These are phyloP conservation scores for Yamadazyma phyllophila DNA, from an alignment of 805 yeast genomes.

Conservation along the genomic window DNA sequence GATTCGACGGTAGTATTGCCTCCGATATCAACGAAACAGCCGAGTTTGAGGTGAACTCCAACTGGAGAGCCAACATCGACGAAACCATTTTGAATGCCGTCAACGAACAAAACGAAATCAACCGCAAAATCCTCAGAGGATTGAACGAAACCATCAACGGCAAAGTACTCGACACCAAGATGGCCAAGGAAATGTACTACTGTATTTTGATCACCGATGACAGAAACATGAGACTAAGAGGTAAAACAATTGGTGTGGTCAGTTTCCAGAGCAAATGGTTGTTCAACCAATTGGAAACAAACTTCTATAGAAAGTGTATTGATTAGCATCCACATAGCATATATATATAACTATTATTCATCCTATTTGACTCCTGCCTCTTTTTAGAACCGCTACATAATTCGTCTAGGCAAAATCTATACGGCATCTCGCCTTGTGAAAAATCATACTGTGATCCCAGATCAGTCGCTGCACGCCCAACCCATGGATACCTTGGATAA, in stretches of 20 bases:
- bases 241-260: slow-evolving; percentile 54
- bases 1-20: slow-evolving; percentile 70
- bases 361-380: too few relatives aligned
- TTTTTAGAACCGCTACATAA: background rate
- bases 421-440: too few relatives aligned
- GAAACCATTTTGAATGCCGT: slow-evolving; percentile 60
- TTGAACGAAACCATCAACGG: slow-evolving; percentile 20
- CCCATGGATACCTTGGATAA: too few relatives aligned
- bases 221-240: slow-evolving; percentile 65
- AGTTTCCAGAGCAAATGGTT: slow-evolving; percentile 63
- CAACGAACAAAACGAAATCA: slow-evolving; percentile 40
- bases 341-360: background rate
- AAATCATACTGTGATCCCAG: too few relatives aligned
- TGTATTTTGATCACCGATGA: slow-evolving; percentile 73
- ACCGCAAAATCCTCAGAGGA: slow-evolving; percentile 41
- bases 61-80: slow-evolving; percentile 72
- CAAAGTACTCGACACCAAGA: slow-evolving; percentile 28
- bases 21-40: slow-evolving; percentile 66
- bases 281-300: slow-evolving; percentile 47
- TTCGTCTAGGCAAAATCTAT: too few relatives aligned
- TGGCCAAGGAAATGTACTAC: slow-evolving; percentile 48
- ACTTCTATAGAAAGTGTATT: slow-evolving; percentile 50
- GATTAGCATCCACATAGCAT: slow-evolving; percentile 31
- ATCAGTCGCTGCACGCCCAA: too few relatives aligned
- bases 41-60: slow-evolving; percentile 70